These are phyloP conservation scores for Raddia guianensis DNA, from an alignment of 176 grass and related monocot genomes.

Conservation along the genomic window DNA sequence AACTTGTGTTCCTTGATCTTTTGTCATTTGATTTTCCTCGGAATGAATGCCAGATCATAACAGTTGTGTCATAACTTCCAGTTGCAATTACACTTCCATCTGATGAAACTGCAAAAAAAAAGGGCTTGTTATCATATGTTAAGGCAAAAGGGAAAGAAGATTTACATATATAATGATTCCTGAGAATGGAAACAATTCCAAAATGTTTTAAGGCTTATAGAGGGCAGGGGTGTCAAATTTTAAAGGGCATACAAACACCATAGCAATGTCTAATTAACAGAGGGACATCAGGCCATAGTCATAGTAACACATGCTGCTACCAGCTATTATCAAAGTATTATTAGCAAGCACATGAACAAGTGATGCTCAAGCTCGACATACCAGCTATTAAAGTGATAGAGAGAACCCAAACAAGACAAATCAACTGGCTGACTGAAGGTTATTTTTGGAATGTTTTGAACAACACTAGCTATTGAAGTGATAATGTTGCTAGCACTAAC, in stretches of 20 bases:
- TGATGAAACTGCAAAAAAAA: constrained; percentile 77
- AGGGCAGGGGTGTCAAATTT: neutral
- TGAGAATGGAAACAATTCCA: neutral
- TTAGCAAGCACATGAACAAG: neutral
- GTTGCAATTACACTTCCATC: constrained; percentile 85
- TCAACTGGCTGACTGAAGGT: neutral
- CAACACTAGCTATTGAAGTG: neutral
- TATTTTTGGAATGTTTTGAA: constrained; percentile 19
- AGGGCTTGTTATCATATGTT: constrained; percentile 22
- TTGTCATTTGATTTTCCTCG: constrained; percentile 71
- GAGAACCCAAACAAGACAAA: constrained; percentile 5
- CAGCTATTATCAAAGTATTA: constrained; percentile 4
- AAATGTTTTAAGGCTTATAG: neutral
- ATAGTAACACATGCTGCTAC: constrained; percentile 11
- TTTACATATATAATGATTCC: constrained; percentile 16
- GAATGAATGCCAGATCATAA: constrained; percentile 97
- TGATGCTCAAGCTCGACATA: neutral
- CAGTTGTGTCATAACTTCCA: constrained; percentile 98
- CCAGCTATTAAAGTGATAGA: neutral
- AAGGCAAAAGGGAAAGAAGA: constrained; percentile 23
- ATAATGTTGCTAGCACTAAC: constrained; percentile 26
- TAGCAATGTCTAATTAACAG: neutral
- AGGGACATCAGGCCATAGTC: neutral
- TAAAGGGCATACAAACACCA: neutral
- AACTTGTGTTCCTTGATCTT: constrained; percentile 53